Conservation (phyloP, 2,329 filamentous ascomycete genomes). For the Neofusicoccum ribis region DNA sequence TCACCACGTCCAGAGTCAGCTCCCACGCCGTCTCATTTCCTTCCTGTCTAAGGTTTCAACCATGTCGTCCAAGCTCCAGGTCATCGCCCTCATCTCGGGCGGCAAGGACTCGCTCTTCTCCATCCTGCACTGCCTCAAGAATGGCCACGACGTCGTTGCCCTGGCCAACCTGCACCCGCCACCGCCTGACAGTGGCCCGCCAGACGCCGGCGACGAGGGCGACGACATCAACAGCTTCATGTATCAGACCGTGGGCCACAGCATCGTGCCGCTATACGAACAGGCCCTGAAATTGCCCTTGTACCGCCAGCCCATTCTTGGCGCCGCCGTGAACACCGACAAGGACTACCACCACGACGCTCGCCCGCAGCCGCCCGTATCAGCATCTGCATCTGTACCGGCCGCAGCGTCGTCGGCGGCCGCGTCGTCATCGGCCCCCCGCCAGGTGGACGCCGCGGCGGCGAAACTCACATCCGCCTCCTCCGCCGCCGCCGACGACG, state of each 20-base stretch:
- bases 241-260: constrained; percentile 97
- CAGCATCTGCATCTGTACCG: background rate
- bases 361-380: background rate
- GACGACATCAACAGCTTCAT: constrained; percentile 94
- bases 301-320: constrained; percentile 76
- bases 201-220: constrained; percentile 44
- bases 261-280: constrained; percentile 81
- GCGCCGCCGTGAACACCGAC: constrained; percentile 67
- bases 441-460: constrained; percentile 14
- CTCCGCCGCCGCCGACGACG: constrained; percentile 3
- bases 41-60: constrained; percentile 33
- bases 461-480: constrained; percentile 11
- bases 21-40: background rate
- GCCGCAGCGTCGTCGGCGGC: too few species aligned
- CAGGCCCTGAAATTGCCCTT: constrained; percentile 77
- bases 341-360: constrained; percentile 62
- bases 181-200: constrained; percentile 19
- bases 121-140: constrained; percentile 81
- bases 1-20: constrained; percentile 44
- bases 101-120: constrained; percentile 98
- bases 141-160: constrained; percentile 83
- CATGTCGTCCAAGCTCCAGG: constrained; percentile 45
- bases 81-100: constrained; percentile 91
- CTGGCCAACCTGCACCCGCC: constrained; percentile 82
- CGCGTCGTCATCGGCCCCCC: too few species aligned